These are phyloP conservation scores for Podaxis sp. DNA, from an alignment of 768 basidiomycete genomes.

Conservation along the genomic window DNA sequence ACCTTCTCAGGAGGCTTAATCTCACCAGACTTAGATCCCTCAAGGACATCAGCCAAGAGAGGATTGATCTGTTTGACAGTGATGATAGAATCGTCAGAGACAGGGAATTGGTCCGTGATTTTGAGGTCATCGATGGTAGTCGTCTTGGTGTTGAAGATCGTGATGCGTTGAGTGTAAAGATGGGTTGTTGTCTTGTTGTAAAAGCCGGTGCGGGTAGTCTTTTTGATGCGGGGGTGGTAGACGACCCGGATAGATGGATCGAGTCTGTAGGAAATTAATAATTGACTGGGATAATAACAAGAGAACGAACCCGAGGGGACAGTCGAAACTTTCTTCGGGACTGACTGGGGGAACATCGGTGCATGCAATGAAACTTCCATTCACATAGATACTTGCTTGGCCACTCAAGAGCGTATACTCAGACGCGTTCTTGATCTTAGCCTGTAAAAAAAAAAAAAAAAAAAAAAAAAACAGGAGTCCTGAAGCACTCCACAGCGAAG, in stretches of 20 bases:
- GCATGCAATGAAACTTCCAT: conserved; percentile 52
- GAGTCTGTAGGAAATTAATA: conserved; percentile 20
- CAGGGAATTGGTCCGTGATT: conserved; percentile 35
- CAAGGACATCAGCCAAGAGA: conserved; percentile 10
- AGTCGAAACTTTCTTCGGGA: conserved; percentile 40
- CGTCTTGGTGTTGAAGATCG: conserved; percentile 36
- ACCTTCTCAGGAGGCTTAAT: conserved; percentile 17
- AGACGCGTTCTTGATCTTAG: conserved; percentile 48
- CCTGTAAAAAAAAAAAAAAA: no score
- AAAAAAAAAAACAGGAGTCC: not conserved
- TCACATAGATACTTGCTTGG: conserved; percentile 45
- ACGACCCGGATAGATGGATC: conserved; percentile 38
- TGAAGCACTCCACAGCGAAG: not conserved
- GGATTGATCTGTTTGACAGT: conserved; percentile 37
- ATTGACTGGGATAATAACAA: not conserved
- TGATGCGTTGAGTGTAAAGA: conserved; percentile 33
- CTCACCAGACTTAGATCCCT: conserved; percentile 10
- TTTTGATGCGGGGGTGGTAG: conserved; percentile 33
- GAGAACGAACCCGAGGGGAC: conserved; percentile 37
- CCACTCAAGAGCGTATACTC: conserved; percentile 49
- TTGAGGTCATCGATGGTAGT: conserved; percentile 27
- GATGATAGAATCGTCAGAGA: conserved; percentile 33
- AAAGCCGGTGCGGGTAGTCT: conserved; percentile 29
- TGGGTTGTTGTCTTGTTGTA: conserved; percentile 28
- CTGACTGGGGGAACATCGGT: conserved; percentile 37